A percentile compares a stretch with the other conserved stretches of the same genome.
Evolutionary conservation across 257 asterid species (phyloP).

Genomic region (Solanum raphanifolium): DNA sequence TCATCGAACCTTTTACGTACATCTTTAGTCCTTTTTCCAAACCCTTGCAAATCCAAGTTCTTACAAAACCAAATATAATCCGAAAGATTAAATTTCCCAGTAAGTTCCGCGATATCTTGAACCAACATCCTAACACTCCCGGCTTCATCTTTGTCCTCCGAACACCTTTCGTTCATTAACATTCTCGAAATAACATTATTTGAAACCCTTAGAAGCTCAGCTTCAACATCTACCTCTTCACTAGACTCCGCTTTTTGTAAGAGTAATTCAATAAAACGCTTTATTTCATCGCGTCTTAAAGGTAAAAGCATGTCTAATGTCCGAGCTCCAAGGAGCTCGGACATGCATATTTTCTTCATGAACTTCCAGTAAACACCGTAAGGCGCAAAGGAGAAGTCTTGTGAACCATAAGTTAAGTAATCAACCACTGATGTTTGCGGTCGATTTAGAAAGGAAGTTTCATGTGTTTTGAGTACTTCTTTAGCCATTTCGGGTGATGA

Average conservation of each 20-base stretch:
- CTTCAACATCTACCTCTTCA: slow-evolving; percentile 34
- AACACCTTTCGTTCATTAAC: slow-evolving; percentile 54
- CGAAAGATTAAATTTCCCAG: slow-evolving; percentile 49
- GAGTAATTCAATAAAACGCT: slow-evolving; percentile 14
- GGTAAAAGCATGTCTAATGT: slow-evolving; percentile 51
- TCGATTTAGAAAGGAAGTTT: slow-evolving; percentile 35
- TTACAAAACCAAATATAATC: slow-evolving; percentile 63
- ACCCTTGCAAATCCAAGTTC: slow-evolving; percentile 63
- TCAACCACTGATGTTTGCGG: slow-evolving; percentile 42
- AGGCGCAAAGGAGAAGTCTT: slow-evolving; percentile 64
- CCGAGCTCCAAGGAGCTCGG: slow-evolving; percentile 58
- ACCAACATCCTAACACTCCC: slow-evolving; percentile 38
- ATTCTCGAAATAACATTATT: slow-evolving; percentile 59
- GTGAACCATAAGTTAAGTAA: slow-evolving; percentile 47
- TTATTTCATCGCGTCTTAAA: slow-evolving; percentile 33
- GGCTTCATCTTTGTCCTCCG: slow-evolving; percentile 37
- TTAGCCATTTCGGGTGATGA: slow-evolving; percentile 56
- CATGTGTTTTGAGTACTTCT: slow-evolving; percentile 58
- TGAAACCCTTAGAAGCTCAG: slow-evolving; percentile 39
- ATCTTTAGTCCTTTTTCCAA: slow-evolving; percentile 33
- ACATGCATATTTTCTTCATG: slow-evolving; percentile 73
- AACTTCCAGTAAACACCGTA: slow-evolving; percentile 67
- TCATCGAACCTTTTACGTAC: slow-evolving; percentile 43
- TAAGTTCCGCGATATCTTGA: slow-evolving; percentile 39
- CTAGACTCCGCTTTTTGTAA: slow-evolving; percentile 17